Base-by-base conservation (phyloP, 352 stramenopile species). In the Pythium biforme region DNA sequence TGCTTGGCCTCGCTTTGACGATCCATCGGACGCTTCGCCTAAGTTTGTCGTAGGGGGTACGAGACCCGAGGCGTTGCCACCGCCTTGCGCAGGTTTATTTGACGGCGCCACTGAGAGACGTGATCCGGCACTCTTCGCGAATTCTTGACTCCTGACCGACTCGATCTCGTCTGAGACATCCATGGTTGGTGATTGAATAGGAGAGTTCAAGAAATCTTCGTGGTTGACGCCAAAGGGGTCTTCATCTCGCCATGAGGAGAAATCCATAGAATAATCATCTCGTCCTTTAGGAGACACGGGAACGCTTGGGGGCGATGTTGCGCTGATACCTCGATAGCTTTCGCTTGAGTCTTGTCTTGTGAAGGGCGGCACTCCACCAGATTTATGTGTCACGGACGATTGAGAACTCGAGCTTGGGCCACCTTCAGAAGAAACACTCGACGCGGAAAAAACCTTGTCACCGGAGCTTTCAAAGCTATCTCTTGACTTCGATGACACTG, bases 201-300 rank as follows among this genome's bases (percentile, higher is more conserved):
- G 29, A 55, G 49, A 55, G 23, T n/a, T 33, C 20, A 17, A 29
- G 20, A 47, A 12, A 15, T 48, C 20, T 7, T 52, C 50, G 26
- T 68, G 55, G 26, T 75, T 61, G 4, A 75, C 67, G 3, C 39
- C 66, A 46, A 79, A 77, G 5, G 63, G 48, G 14, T 77, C 64
- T 10, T 79, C 66, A 47, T 77, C 66, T 47, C 48, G 62, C 72
- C 69, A 77, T 37, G 70, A 55, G 31, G 59, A 17, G 37, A 77
- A 31, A 60, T 74, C 25, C 34, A 72, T 46, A 1, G 41, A 59
- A 26, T 59, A 65, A 6, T 72, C 65, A 27, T 68, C 65, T 48
- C 49, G 40, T 26, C 6, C n/a, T 4, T 4, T 33, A 8, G 63
- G 55, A 53, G 56, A 66, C 11, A 25, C 56, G 7, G 27, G 17